These are phyloP conservation scores for Toxicodendron radicans DNA, from an alignment of 345 rosid genomes.

Conservation along the genomic window DNA sequence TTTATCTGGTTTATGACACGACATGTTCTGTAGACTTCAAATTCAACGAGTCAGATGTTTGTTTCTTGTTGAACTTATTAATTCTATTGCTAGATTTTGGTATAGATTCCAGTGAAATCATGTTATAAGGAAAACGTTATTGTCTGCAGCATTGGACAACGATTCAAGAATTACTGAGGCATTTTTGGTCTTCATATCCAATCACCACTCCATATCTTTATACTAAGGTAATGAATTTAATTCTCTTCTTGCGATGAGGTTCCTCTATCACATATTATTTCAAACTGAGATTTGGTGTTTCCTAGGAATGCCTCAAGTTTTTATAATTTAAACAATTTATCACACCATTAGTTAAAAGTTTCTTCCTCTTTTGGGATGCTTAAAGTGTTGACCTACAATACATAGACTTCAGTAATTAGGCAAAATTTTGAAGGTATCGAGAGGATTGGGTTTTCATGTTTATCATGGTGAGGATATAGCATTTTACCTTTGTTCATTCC, in stretches of 20 bases:
- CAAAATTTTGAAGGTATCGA: background rate
- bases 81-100: constrained; percentile 11
- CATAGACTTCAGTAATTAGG: background rate
- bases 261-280: background rate
- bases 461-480: background rate
- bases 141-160: constrained; percentile 73
- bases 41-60: background rate
- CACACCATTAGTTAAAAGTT: background rate
- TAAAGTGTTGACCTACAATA: constrained; percentile 5
- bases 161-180: constrained; percentile 73
- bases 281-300: background rate
- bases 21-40: constrained; percentile 8
- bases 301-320: background rate
- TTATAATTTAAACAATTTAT: background rate
- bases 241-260: background rate
- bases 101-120: constrained; percentile 25
- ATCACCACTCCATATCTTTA: constrained; percentile 69
- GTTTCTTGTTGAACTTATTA: constrained; percentile 3
- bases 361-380: background rate
- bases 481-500: constrained; percentile 12
- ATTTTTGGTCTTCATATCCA: constrained; percentile 98
- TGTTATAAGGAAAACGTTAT: constrained; percentile 20
- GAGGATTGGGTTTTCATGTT: background rate
- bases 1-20: background rate
- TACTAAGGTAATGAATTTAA: constrained; percentile 53